Evolutionary conservation across 257 asterid genomes (phyloP), one percentile per base, ranked within the genome.

Genomic region (Vinca minor): DNA sequence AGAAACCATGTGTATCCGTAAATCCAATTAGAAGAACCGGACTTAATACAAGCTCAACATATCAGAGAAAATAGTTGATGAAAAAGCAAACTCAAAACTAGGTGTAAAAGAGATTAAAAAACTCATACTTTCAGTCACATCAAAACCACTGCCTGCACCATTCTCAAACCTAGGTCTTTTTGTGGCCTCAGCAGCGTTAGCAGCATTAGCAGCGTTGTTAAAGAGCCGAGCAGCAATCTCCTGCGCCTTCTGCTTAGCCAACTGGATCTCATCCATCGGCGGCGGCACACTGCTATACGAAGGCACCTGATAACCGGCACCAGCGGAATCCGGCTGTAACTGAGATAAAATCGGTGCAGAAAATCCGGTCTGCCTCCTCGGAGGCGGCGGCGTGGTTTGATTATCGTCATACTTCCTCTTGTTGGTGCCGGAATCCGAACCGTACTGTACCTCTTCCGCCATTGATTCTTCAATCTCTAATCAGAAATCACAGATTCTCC

Each of bases 201-300:
- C n/a, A n/a, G n/a, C n/a, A n/a, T n/a, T n/a, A n/a, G n/a, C n/a
- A n/a, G 86, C 78, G 69, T 32, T 77, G 49, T 70, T 89, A 76
- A 89, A 69, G 42, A 93, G 81, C 70, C 95, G 80, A 25, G 94
- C 90, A 17, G 99, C 99, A 52, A 91, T 86, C 77, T 87, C 95
- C 71, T 88, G 98, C 36, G 95, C 96, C 76, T 83, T 91, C 79
- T 82, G 98, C 65, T 91, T 91, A 38, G 98, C 98, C 48, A 79
- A 56, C 83, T 88, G 95, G 73, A 91, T 83, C 68, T 88, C 95
- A 71, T 68, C 87, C 86, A 82, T 64, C 0, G 95, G 91, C 32
- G 94, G 89, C 1, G 95, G 96, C 23, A 82, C 95, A 74, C 29
- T 85, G 75, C 79, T 85, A 77, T 86, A 88, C 18, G 91, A 47